Conservation (phyloP, 2,329 filamentous ascomycete genomes). For the Leptographium radiaticola region DNA sequence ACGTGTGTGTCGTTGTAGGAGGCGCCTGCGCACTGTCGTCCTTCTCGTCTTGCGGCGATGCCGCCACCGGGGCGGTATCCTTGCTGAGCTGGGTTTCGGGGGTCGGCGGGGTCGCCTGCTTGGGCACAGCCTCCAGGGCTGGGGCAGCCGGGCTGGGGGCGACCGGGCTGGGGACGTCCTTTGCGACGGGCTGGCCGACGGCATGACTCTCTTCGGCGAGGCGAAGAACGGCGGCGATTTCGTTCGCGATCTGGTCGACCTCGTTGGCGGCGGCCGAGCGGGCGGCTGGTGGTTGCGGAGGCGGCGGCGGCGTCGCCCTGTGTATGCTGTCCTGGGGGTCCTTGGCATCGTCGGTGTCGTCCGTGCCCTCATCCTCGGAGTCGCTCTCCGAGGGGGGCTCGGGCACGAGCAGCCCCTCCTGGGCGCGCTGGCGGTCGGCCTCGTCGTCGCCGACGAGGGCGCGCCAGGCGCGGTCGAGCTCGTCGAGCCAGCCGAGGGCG, state of each 20-base stretch:
- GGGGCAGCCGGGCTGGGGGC: no score
- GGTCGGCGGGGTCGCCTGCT: no score
- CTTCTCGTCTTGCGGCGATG: not conserved
- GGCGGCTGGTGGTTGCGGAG: no score
- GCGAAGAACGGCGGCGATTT: conserved; percentile 7
- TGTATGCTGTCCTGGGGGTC: not conserved
- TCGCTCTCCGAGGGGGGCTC: not conserved
- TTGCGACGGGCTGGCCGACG: no score
- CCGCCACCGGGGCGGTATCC: not conserved
- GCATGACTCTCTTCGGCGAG: not conserved
- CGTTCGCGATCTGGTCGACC: conserved; percentile 8
- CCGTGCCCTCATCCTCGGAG: not conserved
- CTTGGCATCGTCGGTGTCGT: no score
- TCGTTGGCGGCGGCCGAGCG: conserved; percentile 7
- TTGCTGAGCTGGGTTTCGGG: no score
- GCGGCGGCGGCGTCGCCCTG: no score
- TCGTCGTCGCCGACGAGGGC: conserved; percentile 49
- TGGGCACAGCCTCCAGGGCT: no score
- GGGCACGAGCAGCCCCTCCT: conserved; percentile 24
- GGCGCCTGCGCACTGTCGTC: not conserved
- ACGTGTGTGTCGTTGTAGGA: no score
- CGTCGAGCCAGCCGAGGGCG: conserved; percentile 71
- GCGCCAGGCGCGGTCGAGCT: conserved; percentile 67
- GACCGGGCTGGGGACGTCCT: no score
- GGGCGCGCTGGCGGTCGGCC: conserved; percentile 33